phyloP scores from a whole-genome alignment of 257 asterid species.

The Solanum pinnatisectum region DNA sequence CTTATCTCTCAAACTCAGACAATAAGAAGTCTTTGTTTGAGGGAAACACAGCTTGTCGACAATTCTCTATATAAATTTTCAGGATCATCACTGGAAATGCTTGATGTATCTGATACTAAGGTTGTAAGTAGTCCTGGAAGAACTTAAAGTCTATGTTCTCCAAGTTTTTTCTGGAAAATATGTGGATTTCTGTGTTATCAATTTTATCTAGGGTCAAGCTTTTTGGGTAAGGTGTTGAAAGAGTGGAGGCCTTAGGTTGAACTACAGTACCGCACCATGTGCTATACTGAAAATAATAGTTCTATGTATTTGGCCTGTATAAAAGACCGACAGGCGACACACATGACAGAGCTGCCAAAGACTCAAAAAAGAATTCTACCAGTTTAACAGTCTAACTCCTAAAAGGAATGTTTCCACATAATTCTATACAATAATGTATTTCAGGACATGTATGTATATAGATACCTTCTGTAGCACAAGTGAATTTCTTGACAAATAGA shows the following conservation, averaged over 20 bases:
- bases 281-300: not conserved
- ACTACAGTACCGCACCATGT: not conserved
- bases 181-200: not conserved
- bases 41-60: constrained; percentile 53
- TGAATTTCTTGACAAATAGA: not conserved
- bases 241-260: not conserved
- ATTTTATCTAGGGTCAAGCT: not conserved
- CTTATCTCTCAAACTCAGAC: constrained; percentile 43
- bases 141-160: not conserved
- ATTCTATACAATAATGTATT: not conserved
- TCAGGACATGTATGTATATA: not conserved
- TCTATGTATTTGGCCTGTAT: not conserved
- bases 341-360: not conserved
- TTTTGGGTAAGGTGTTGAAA: not conserved
- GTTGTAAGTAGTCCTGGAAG: constrained; percentile 14
- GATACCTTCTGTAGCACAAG: not conserved
- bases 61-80: constrained; percentile 42
- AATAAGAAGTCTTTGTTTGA: constrained; percentile 59
- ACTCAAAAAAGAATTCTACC: not conserved
- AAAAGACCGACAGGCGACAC: not conserved
- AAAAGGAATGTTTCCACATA: not conserved
- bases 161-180: not conserved
- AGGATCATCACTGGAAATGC: constrained; percentile 68
- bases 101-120: constrained; percentile 82
- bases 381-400: not conserved